Evolutionary conservation across 192 early-diverging fungal genomes (phyloP).

Genomic region (Podila minutissima): DNA sequence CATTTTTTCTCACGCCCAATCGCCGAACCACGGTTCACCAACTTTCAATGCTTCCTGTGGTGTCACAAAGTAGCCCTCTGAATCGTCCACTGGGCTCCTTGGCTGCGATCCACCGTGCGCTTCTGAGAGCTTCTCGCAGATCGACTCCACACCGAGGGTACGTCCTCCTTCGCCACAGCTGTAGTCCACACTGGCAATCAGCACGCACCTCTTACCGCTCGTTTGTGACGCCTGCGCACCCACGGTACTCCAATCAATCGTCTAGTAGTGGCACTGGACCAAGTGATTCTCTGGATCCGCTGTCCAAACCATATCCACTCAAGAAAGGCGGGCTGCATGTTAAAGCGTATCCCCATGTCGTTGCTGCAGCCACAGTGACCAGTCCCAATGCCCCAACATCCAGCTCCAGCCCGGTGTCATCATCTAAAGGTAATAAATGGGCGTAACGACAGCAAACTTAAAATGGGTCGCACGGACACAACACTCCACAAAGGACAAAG

Average conservation of each 20-base stretch:
- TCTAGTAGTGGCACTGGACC: background rate
- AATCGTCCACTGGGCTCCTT: background rate
- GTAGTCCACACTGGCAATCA: background rate
- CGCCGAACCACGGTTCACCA: background rate
- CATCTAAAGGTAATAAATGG: no score
- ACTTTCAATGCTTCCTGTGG: background rate
- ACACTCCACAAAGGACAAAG: no score
- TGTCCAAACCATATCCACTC: background rate
- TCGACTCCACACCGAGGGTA: no score
- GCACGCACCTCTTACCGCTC: background rate
- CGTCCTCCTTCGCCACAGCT: background rate
- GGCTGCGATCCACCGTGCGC: background rate
- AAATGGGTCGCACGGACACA: no score
- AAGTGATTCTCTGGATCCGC: background rate
- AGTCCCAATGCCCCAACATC: background rate
- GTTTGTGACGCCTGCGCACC: background rate
- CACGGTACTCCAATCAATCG: background rate
- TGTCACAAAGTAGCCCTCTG: slow-evolving; percentile 1
- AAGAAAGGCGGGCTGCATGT: background rate
- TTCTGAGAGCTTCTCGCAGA: background rate
- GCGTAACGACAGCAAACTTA: no score
- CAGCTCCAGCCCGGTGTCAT: no score
- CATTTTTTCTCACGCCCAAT: background rate
- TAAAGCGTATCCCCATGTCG: background rate
- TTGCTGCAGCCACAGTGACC: background rate